phyloP scores from a whole-genome alignment of 768 basidiomycete species.

The Ephemerocybe angulata region DNA sequence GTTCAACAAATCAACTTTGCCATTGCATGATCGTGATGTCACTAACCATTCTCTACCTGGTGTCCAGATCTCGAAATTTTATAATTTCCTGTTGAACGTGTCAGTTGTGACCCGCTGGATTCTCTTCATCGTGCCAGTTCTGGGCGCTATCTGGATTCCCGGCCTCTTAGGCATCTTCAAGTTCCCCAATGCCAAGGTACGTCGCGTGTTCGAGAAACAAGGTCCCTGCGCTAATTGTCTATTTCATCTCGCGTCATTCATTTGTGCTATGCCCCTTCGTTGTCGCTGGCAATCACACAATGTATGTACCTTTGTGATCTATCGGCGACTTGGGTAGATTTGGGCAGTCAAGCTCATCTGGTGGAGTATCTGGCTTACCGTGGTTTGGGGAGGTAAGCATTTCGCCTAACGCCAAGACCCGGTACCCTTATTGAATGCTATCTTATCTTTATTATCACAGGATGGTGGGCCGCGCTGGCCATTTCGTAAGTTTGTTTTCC shows the following conservation, averaged over 20 bases:
- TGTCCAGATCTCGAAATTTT: conserved; percentile 54
- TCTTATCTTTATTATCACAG: conserved; percentile 25
- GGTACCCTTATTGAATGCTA: not conserved
- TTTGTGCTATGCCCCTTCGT: not conserved
- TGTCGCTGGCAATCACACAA: not conserved
- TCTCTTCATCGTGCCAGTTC: conserved; percentile 71
- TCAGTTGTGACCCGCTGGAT: conserved; percentile 81
- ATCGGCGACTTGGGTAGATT: conserved; percentile 35
- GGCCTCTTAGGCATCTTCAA: conserved; percentile 62
- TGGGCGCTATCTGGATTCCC: conserved; percentile 67
- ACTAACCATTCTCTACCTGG: not conserved
- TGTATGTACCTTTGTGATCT: not conserved
- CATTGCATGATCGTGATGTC: not conserved
- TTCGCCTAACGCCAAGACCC: not conserved
- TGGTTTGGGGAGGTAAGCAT: conserved; percentile 68
- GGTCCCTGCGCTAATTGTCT: not conserved
- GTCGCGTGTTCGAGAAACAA: conserved; percentile 16
- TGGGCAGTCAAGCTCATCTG: conserved; percentile 61
- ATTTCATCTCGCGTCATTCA: not conserved
- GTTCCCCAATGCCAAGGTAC: conserved; percentile 47
- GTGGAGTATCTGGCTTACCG: conserved; percentile 84
- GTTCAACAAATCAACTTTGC: no score
- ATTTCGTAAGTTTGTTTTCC: conserved; percentile 45
- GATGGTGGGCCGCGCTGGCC: conserved; percentile 79
- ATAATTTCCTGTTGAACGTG: conserved; percentile 70